phyloP scores from a whole-genome alignment of 306 rosid species.

The Castanea crenata region DNA sequence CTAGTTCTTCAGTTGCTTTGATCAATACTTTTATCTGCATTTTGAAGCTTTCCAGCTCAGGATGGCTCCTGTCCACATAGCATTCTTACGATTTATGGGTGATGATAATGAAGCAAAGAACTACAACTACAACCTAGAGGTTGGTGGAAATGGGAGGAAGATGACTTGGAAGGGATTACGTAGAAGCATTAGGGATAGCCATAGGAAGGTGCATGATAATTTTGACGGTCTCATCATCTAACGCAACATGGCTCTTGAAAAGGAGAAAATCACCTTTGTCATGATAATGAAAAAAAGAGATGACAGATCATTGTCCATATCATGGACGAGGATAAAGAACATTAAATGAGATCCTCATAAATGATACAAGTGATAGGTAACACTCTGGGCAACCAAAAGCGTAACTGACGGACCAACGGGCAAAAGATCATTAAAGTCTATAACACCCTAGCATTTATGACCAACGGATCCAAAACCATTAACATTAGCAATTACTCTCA shows the following conservation, averaged over 20 bases:
- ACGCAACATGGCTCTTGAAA: slow-evolving; percentile 61
- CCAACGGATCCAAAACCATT: no score
- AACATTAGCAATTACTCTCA: no score
- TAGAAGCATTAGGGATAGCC: slow-evolving; percentile 85
- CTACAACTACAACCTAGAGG: slow-evolving; percentile 87
- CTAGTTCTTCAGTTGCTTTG: slow-evolving; percentile 89
- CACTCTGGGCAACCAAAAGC: no score
- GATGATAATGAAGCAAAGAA: slow-evolving; percentile 85
- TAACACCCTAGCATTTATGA: no score
- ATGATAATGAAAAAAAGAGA: no score
- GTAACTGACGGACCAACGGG: no score
- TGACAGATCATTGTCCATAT: no score
- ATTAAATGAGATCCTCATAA: no score
- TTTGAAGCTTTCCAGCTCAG: slow-evolving; percentile 94
- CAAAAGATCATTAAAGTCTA: no score
- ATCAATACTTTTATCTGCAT: slow-evolving; percentile 84
- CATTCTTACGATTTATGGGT: slow-evolving; percentile 91
- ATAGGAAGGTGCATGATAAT: slow-evolving; percentile 83
- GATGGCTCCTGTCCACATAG: slow-evolving; percentile 83
- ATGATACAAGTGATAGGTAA: no score
- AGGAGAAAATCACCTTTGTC: no score
- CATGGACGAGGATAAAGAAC: no score
- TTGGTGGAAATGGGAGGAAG: slow-evolving; percentile 94
- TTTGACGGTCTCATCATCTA: slow-evolving; percentile 90
- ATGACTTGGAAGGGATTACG: slow-evolving; percentile 92